Evolutionary conservation across 2,329 filamentous ascomycete species (phyloP).

Genomic region (Aspergillus terreus): DNA sequence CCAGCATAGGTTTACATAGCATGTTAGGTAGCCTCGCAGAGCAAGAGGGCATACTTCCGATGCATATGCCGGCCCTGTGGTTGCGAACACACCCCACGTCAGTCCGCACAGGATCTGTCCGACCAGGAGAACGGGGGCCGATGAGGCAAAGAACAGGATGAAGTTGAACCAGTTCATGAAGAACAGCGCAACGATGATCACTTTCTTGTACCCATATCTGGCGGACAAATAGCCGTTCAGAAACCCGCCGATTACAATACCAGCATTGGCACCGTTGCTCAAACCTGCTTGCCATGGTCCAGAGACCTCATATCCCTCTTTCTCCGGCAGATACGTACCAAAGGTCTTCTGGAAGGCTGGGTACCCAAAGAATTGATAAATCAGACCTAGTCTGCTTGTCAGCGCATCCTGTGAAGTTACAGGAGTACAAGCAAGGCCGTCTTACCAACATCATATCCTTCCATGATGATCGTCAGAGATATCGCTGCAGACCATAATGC

Average conservation of each 20-base stretch:
- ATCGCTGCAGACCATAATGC: slow-evolving; percentile 10
- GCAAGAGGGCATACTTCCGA: slow-evolving; percentile 27
- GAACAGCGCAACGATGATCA: slow-evolving; percentile 43
- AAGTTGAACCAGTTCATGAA: slow-evolving; percentile 46
- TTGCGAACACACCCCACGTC: slow-evolving; percentile 34
- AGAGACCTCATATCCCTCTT: slow-evolving; percentile 14
- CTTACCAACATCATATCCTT: slow-evolving; percentile 18
- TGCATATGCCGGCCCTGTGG: slow-evolving; percentile 24
- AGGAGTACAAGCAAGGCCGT: not conserved
- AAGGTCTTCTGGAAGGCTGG: slow-evolving; percentile 16
- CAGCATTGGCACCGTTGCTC: slow-evolving; percentile 16
- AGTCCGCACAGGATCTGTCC: slow-evolving; percentile 47
- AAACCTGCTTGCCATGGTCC: slow-evolving; percentile 25
- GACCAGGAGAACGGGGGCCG: slow-evolving; percentile 41
- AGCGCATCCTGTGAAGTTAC: not conserved
- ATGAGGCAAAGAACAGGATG: slow-evolving; percentile 48
- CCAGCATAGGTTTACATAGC: slow-evolving; percentile 41
- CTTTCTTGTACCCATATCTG: slow-evolving; percentile 41
- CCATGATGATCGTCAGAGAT: slow-evolving; percentile 14
- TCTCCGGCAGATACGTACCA: slow-evolving; percentile 5
- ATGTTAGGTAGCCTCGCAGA: slow-evolving; percentile 30
- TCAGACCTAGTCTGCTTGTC: slow-evolving; percentile 7
- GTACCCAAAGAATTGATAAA: slow-evolving; percentile 23
- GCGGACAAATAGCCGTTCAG: slow-evolving; percentile 27
- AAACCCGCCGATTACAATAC: slow-evolving; percentile 24